phyloP scores from a whole-genome alignment of 1,139 yeast genomes.

The Debaryomyces nepalensis region DNA sequence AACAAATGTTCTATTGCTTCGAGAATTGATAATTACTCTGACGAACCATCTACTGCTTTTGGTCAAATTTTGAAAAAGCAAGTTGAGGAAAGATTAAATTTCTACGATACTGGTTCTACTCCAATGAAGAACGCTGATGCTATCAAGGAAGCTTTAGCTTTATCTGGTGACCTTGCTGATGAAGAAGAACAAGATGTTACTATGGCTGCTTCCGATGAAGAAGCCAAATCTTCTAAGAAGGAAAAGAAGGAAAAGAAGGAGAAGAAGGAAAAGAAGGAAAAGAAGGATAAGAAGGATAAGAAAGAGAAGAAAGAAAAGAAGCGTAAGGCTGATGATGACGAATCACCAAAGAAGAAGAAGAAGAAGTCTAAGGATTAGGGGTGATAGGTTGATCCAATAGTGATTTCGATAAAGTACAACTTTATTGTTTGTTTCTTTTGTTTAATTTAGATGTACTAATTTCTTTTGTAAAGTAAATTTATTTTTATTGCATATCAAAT shows the following conservation, averaged over 20 bases:
- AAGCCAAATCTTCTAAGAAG: conserved; percentile 32
- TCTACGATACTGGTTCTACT: conserved; percentile 94
- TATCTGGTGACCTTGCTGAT: conserved; percentile 53
- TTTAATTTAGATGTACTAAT: conserved; percentile 12
- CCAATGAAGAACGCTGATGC: conserved; percentile 97
- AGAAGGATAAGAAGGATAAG: conserved; percentile 59
- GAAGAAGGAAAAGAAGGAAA: conserved; percentile 56
- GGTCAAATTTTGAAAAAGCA: conserved; percentile 92
- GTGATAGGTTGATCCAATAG: conserved; percentile 1
- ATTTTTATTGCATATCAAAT: conserved; percentile 22
- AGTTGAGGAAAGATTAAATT: conserved; percentile 96
- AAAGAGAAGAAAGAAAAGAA: conserved; percentile 57
- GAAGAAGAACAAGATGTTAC: conserved; percentile 15
- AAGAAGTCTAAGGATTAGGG: conserved; percentile 50
- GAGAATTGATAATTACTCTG: conserved; percentile 94
- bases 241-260: conserved; percentile 46
- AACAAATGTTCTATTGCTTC: conserved; percentile 99
- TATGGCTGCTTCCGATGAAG: conserved; percentile 27
- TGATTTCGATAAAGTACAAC: conserved; percentile 5
- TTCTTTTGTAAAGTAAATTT: conserved; percentile 20
- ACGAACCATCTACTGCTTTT: conserved; percentile 82
- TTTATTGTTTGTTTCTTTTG: conserved; percentile 9
- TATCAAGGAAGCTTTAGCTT: conserved; percentile 84
- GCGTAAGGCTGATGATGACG: conserved; percentile 56
- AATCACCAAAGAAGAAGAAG: conserved; percentile 49